Percentiles rank a stretch among this genome's conserved stretches.
These are phyloP conservation scores for Mortierella sp. DNA, from an alignment of 371 early-diverging fungal species.

Conservation along the genomic window DNA sequence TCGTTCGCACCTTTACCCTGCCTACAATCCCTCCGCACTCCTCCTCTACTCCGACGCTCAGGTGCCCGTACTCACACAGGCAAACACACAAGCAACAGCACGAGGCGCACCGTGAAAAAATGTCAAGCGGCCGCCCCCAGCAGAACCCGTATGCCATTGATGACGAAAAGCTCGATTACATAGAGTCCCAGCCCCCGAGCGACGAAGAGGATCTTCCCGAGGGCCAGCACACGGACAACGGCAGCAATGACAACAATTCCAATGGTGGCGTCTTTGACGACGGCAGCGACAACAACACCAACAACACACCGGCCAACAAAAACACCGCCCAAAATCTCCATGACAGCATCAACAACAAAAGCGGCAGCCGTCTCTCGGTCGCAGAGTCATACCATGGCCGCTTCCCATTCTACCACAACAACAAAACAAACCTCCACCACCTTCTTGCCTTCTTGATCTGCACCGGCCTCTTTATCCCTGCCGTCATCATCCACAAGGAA, in stretches of 20 bases:
- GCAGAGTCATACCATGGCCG: slow-evolving; percentile 26
- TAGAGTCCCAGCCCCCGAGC: slow-evolving; percentile 40
- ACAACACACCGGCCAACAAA: background rate
- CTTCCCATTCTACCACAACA: slow-evolving; percentile 21
- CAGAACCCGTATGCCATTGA: slow-evolving; percentile 22
- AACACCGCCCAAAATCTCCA: background rate
- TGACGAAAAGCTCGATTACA: slow-evolving; percentile 43
- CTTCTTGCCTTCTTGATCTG: slow-evolving; percentile 19
- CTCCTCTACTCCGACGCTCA: background rate
- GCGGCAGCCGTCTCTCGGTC: background rate
- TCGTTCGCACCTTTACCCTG: too few species aligned
- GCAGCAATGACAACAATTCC: background rate
- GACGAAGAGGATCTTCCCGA: slow-evolving; percentile 19
- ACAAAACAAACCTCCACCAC: slow-evolving; percentile 18
- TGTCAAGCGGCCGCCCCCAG: slow-evolving; percentile 9
- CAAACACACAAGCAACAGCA: too few species aligned
- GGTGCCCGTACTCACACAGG: background rate
- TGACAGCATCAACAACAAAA: background rate
- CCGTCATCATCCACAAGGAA: slow-evolving; percentile 29
- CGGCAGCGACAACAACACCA: background rate
- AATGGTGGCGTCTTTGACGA: background rate
- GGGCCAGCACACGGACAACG: background rate
- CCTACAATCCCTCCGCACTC: background rate
- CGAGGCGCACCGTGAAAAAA: too few species aligned
- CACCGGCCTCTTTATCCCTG: slow-evolving; percentile 36